A percentile compares a stretch with the other conserved stretches of the same genome.
phyloP scores from a whole-genome alignment of 139 green algal species.

The Ulvella scutata region DNA sequence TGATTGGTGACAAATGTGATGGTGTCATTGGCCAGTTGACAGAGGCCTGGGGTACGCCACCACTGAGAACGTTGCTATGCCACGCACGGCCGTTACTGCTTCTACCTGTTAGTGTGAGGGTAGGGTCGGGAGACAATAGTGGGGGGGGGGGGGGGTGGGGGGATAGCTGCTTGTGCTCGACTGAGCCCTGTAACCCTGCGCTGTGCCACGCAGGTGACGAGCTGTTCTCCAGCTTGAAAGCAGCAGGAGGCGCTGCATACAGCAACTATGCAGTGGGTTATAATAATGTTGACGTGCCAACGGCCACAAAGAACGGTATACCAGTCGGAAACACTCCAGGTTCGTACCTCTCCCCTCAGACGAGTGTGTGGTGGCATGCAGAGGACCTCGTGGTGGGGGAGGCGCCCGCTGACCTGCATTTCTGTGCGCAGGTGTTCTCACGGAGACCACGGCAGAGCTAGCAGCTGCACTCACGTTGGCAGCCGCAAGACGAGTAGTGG shows the following conservation, averaged over 20 bases:
- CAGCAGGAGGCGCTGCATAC: constrained; percentile 75
- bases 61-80: no score
- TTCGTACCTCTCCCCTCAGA: no score
- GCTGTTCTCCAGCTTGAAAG: constrained; percentile 76
- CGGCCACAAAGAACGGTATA: constrained; percentile 77
- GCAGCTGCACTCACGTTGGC: constrained; percentile 83
- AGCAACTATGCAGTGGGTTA: constrained; percentile 97
- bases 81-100: no score
- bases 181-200: no score
- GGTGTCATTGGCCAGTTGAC: constrained; percentile 95
- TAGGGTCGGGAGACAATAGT: no score
- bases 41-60: constrained; percentile 39
- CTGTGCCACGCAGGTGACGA: no score
- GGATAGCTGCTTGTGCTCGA: no score
- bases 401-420: neutral
- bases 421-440: constrained; percentile 57
- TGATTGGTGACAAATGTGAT: constrained; percentile 82
- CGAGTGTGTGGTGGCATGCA: neutral
- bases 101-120: no score
- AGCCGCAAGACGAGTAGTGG: constrained; percentile 74
- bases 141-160: no score
- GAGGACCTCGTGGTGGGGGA: no score
- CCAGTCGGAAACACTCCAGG: constrained; percentile 94
- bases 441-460: constrained; percentile 94
- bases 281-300: constrained; percentile 91